Conservation (phyloP, 352 stramenopile genomes). For the Pythium folliculosum region DNA sequence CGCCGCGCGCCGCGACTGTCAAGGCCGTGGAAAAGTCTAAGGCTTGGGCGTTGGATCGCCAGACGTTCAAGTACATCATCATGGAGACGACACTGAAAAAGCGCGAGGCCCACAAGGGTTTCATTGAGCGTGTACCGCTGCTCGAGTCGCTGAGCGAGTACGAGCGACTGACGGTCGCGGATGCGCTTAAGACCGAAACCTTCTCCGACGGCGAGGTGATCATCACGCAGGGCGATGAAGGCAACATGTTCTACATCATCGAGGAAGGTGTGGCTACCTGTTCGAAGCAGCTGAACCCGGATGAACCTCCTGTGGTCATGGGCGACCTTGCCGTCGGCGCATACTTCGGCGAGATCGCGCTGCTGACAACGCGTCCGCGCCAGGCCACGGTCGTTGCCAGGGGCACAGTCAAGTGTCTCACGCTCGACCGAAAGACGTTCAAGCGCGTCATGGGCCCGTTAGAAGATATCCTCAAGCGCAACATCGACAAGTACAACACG, state of each 20-base stretch:
- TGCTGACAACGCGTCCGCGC: conserved; percentile 93
- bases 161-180: conserved; percentile 89
- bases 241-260: conserved; percentile 92
- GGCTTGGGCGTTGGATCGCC: conserved; percentile 90
- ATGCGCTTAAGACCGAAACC: conserved; percentile 78
- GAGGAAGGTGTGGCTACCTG: conserved; percentile 79
- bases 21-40: conserved; percentile 91
- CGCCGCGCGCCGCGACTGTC: conserved; percentile 94
- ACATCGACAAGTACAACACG: conserved; percentile 91
- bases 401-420: conserved; percentile 88
- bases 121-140: conserved; percentile 89
- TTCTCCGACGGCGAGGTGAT: conserved; percentile 90
- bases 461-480: conserved; percentile 91
- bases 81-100: conserved; percentile 92
- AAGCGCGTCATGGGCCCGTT: conserved; percentile 89
- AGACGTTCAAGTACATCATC: conserved; percentile 92
- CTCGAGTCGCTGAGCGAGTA: conserved; percentile 90
- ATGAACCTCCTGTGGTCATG: conserved; percentile 76
- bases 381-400: conserved; percentile 88
- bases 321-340: conserved; percentile 89
- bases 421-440: conserved; percentile 92
- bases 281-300: conserved; percentile 81
- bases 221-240: conserved; percentile 88
- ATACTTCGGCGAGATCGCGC: conserved; percentile 96
- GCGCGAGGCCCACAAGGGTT: conserved; percentile 84